Base-by-base conservation (phyloP, 139 green algal genomes). In the Desmodesmus armatus region DNA sequence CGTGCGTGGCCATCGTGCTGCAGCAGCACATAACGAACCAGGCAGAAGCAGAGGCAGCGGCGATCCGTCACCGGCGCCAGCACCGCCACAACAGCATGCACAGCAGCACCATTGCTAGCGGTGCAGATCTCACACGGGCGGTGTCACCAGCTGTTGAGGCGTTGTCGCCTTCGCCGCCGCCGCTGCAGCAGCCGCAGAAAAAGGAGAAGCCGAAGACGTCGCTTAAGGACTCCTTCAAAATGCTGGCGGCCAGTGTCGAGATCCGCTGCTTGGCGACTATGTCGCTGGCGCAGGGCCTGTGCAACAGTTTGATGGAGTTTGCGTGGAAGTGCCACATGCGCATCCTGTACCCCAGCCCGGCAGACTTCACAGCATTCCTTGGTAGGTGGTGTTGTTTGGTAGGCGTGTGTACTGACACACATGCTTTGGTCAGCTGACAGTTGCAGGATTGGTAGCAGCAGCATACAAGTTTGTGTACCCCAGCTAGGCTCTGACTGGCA, bases 271-370 rank as follows among this genome's bases (percentile, higher is more conserved):
- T 99, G 76, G 96, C 95, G 3, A 74, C 98, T 27, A 98, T 99
- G 96, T 93, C 92, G 0, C 67, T 99, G 49, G 92, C 95, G 6
- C 92, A 96, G 93, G 87, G 82, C 7, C 87, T 99, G 51, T 95
- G 88, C 90, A 94, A 90, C 82, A 96, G 92, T 82, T 85, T 99
- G 39, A 93, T 99, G 82, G 95, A 99, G 88, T 94, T 98, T 78
- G 91, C 94, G 0, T 99, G 94, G 94, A 99, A 99, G 91, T 91
- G 88, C 63, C 94, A 98, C 87, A 92, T 99, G 69, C 88, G 96
- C 33, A 90, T 96, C 74, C 89, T 98, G 77, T 95, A 94, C 89
- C 93, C 96, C 35, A 91, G 88, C 2, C 96, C 97, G 6, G 80
- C 87, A 0, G 94, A 93, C 49, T 99, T 98, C 88, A 93, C 95